Evolutionary conservation across 1,284 basidiomycete species (phyloP), one percentile per base, ranked within the genome.

Genomic region (Cryptococcus deneoformans): DNA sequence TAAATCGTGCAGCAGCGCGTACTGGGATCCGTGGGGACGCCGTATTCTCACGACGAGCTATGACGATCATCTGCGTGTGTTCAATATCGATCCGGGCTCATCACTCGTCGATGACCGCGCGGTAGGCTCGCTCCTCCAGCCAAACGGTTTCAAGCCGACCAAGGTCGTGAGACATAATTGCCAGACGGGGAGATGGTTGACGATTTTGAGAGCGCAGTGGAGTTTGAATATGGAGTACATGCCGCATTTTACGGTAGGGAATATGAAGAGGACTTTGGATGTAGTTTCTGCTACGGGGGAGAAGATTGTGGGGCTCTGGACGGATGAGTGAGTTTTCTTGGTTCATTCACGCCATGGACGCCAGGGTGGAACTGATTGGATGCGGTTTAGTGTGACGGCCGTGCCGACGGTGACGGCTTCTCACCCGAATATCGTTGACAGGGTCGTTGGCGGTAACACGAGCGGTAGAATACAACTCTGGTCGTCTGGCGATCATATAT

Each of bases 201-300:
- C 79, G 12, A 80, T 81, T 52, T 68, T 81, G 40, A 75, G 79
- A 20, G 80, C 80, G 0, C 77, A 79, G 53, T 81, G 79, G 80
- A 71, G 70, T 6, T 50, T 68, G 39, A 77, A 77, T 58, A 75
- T 75, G 53, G 70, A 77, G n/a, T 72, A 72, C 53, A 66, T 71
- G 50, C 78, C 79, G 0, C 77, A 79, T 60, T 77, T 80, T 57
- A 76, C 75, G 2, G 74, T 77, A 10, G 80, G 80, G 14, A 77
- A 79, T 66, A 81, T 81, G 80, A 76, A 78, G 59, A 70, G 77
- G 35, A 67, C 59, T 8, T 59, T 81, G 16, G 76, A 79, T 49
- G 74, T 81, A 0, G 67, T 76, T 39, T 59, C 71, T 6, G 70
- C 67, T 1, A 75, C 61, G 0, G 78, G 79, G 14, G 72, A 77